Base-by-base conservation (phyloP, 202 grass and related monocot species). In the Elaeis oleifera region DNA sequence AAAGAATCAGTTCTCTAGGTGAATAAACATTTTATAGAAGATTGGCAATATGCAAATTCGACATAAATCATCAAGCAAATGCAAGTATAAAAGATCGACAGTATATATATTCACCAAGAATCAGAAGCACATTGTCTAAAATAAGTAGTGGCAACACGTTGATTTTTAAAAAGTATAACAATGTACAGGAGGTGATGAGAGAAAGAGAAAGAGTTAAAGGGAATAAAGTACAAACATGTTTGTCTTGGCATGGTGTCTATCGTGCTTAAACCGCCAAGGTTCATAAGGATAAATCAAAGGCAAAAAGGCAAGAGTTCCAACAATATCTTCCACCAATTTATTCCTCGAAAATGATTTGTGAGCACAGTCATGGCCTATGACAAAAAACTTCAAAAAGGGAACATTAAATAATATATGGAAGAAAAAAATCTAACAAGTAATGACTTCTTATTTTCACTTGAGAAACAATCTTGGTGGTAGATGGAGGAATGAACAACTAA, bases 271-370 rank as follows among this genome's bases (percentile, higher is more conserved):
- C 63, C 92, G 73, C 92, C 92, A 97, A 4, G 92, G 92, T 76
- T 97, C 92, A 59, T 91, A 97, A 60, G 92, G 92, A 73, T 97
- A 97, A 76, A 97, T 89, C 53, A 97, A 71, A 48, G 88, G 92
- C 84, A 97, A 72, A 65, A 97, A 97, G 25, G 84, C 82, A 65
- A 97, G 78, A 71, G 92, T 97, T 81, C 88, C 92, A 67, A 91
- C 71, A 53, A 91, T 75, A 77, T 97, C 92, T 80, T 97, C 92
- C 56, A 97, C 62, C 28, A 97, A 68, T 77, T 97, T 97, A 77
- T 97, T 97, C 88, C 73, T 91, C 24, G 92, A 89, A 85, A 97
- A 97, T 55, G 92, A 89, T 76, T 89, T 97, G 65, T 97, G 92
- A 23, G 88, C 92, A 78, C 87, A 97, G 62, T 97, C 88, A 76